Evolutionary conservation across 352 stramenopile genomes (phyloP), one percentile per base, ranked within the genome.

Genomic region (Phytophthora quininea): DNA sequence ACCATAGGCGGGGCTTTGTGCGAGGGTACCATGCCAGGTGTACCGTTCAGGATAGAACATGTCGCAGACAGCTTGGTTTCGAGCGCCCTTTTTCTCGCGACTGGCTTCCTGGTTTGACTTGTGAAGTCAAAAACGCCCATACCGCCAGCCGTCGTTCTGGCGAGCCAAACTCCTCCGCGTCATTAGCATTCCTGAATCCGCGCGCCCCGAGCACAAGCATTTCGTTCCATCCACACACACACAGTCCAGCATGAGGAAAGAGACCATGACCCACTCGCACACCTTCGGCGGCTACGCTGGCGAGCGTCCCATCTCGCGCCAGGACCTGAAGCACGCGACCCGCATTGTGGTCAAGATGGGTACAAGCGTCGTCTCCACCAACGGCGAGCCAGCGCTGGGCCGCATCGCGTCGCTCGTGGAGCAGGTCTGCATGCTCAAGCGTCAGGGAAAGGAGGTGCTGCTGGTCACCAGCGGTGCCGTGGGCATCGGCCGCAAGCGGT

Each of bases 321-420:
- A 75, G 40, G 86, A 94, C 58, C 82, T 96, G 45, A 76, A 92
- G 61, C 79, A 94, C 65, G 84, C 86, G 11, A 83, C 80, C 49
- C 92, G 93, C 61, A 96, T 99, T 48, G 92, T 98, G 37, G 85
- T 99, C 62, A 99, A 99, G 66, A 97, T 97, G 74, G 96, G 96
- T 30, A 99, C 96, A 10, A 97, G 89, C 53, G 93, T 98, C 27
- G 95, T 99, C 49, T 96, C 92, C 24, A 98, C 96, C 54, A 92
- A 93, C 65, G 95, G 95, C 54, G 89, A 96, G 68, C 93, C 92
- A 9, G 97, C 92, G 50, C 80, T 98, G 7, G 96, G 92, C 10
- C 86, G 89, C 61, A 94, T 97, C 59, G 90, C 86, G 15, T 92
- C 89, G 32, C 95, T 98, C 62, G 87, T 95, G 14, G 95, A 99